These are phyloP conservation scores for Baorangia bicolor DNA, from an alignment of 768 basidiomycete species.

Conservation along the genomic window DNA sequence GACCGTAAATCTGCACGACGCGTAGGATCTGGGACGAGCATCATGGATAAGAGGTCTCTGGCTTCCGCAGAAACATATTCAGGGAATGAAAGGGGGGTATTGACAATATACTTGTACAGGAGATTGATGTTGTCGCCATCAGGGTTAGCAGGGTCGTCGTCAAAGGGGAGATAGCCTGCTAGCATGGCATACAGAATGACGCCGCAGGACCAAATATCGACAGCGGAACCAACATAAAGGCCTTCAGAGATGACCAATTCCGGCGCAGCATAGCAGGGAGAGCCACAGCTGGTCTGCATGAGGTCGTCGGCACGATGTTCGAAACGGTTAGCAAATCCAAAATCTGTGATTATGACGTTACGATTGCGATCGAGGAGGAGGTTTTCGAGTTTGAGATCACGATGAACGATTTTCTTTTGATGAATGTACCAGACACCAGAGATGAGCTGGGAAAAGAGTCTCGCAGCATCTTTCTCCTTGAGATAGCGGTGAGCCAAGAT, in stretches of 20 bases:
- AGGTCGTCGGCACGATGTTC: slow-evolving; percentile 91
- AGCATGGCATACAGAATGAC: slow-evolving; percentile 98
- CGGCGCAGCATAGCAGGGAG: slow-evolving; percentile 97
- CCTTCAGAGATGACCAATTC: slow-evolving; percentile 98
- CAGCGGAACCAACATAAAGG: slow-evolving; percentile 93
- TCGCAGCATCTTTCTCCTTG: slow-evolving; percentile 90
- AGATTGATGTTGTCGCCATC: slow-evolving; percentile 99
- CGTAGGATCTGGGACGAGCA: slow-evolving; percentile 92
- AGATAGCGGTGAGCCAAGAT: slow-evolving; percentile 97
- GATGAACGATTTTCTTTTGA: slow-evolving; percentile 98
- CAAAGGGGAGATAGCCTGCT: slow-evolving; percentile 97
- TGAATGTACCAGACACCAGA: slow-evolving; percentile 99
- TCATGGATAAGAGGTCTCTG: slow-evolving; percentile 78
- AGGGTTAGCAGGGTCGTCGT: slow-evolving; percentile 97
- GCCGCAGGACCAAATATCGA: slow-evolving; percentile 97
- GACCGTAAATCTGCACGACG: slow-evolving; percentile 70
- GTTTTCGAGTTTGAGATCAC: slow-evolving; percentile 98
- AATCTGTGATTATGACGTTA: slow-evolving; percentile 99
- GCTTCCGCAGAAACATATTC: slow-evolving; percentile 87
- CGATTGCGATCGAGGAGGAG: slow-evolving; percentile 94
- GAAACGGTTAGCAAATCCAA: slow-evolving; percentile 98
- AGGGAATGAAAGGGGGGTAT: slow-evolving; percentile 95
- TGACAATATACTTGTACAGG: slow-evolving; percentile 97
- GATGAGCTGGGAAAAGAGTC: slow-evolving; percentile 96
- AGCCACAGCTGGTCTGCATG: slow-evolving; percentile 98